Base-by-base conservation (phyloP, 2,329 filamentous ascomycete genomes). In the Paecilomyces formosus region DNA sequence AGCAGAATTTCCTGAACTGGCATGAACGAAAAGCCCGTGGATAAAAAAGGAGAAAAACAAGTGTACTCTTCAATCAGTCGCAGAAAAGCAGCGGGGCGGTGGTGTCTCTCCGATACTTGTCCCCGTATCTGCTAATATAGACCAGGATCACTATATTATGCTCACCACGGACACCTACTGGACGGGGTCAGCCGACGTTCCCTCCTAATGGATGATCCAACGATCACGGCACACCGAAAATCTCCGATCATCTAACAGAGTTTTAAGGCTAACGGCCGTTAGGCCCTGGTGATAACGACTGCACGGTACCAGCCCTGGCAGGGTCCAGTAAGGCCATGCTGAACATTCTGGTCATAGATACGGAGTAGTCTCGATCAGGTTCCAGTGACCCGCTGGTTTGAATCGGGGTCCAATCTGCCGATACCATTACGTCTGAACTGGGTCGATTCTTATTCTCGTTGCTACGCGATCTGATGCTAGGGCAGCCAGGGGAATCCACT, bases 131-230 rank as follows among this genome's bases (percentile, higher is more conserved):
- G 22, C 22, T 55, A 55, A 35, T 55, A 55, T 55, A 55, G 54
- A 22, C 54, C 28, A 55, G 54, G 54, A 39, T 55, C 31, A 45
- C 45, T 39, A 21, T 55, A 30, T 55, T 55, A 55, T 55, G 31
- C 54, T 26, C 31, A 54, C n/a, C 15, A 22, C 21, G 13, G 21
- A 52, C 22, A 28, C 4, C 13, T 24, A 21, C 21, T 52, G 21
- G 50, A 52, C 50, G 26, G 50, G 6, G 2, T 28, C 26, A 15
- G 26, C 50, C 50, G 50, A 26, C 3, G 13, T 13, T 52, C 53
- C 54, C 58, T 55, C 58, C 60, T 52, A 59, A 59, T 53, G 28
- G 54, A 61, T 58, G 60, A 63, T 60, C 62, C 55, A 60, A 60
- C 30, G 31, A 28, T 54, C 53, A 45, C 5, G 15, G 39, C 39